Conservation (phyloP, 805 yeast genomes). For the Wickerhamiella spandovensis region DNA sequence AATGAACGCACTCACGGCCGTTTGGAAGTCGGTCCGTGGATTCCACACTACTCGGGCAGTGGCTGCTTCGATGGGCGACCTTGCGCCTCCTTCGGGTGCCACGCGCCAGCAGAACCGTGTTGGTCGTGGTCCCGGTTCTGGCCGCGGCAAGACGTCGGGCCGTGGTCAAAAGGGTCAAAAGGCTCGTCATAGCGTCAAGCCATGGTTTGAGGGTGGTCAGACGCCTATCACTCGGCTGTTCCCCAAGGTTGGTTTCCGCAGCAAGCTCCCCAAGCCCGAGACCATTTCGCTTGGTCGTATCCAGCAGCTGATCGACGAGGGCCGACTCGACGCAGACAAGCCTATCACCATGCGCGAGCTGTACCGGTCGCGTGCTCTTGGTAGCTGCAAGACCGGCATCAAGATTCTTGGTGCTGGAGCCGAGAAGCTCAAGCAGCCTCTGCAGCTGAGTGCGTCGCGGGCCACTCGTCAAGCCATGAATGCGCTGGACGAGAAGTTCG, state of each 20-base stretch:
- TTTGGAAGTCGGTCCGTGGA: background rate
- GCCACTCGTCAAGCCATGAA: slow-evolving; percentile 66
- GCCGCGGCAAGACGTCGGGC: slow-evolving; percentile 84
- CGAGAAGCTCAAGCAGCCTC: slow-evolving; percentile 36
- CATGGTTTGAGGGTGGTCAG: slow-evolving; percentile 98
- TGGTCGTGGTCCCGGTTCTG: slow-evolving; percentile 92
- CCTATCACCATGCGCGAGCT: slow-evolving; percentile 62
- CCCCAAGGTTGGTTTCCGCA: slow-evolving; percentile 77
- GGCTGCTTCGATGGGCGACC: slow-evolving; percentile 13
- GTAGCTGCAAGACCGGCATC: slow-evolving; percentile 65
- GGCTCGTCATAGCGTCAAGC: slow-evolving; percentile 80
- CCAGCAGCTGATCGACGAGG: slow-evolving; percentile 54
- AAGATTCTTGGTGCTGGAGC: slow-evolving; percentile 58
- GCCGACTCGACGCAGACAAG: slow-evolving; percentile 40
- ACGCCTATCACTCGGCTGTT: slow-evolving; percentile 76
- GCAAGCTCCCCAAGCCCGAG: slow-evolving; percentile 19
- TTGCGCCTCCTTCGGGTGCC: slow-evolving; percentile 23
- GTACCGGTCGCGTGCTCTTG: slow-evolving; percentile 62
- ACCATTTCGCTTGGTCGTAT: slow-evolving; percentile 57
- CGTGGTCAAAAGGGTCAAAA: slow-evolving; percentile 98
- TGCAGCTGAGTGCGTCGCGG: slow-evolving; percentile 68
- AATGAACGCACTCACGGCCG: background rate
- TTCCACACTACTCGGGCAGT: slow-evolving; percentile 4
- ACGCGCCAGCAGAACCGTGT: slow-evolving; percentile 38
- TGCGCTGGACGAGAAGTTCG: slow-evolving; percentile 59